Percentiles rank a stretch among this genome's conserved stretches.
phyloP scores from a whole-genome alignment of 192 early-diverging fungal genomes.

The Umbelopsis vinacea region DNA sequence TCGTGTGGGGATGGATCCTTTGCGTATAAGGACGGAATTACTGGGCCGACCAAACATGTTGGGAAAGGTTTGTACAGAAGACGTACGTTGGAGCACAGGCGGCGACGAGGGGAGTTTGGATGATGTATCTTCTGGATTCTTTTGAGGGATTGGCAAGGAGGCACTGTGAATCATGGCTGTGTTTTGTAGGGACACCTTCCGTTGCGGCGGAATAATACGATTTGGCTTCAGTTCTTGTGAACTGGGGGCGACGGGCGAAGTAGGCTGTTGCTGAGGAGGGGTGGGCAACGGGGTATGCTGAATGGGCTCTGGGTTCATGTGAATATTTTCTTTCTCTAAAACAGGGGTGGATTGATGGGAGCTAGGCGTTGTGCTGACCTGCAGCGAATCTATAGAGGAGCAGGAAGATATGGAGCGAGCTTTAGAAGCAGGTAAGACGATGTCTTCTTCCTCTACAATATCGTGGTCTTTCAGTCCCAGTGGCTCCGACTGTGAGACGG shows the following conservation, averaged over 20 bases:
- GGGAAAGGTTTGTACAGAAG: background rate
- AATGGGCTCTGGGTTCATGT: background rate
- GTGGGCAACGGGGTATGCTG: background rate
- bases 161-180: constrained; percentile 3
- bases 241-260: background rate
- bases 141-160: background rate
- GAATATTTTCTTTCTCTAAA: background rate
- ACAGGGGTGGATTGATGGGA: constrained; percentile 19
- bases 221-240: background rate
- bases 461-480: background rate
- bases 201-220: background rate
- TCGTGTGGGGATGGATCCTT: background rate
- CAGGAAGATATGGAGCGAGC: constrained; percentile 10
- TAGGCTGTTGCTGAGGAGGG: background rate
- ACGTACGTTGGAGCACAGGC: background rate
- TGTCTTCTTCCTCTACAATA: background rate
- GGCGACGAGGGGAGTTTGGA: background rate
- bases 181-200: constrained; percentile 6
- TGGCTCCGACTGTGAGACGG: background rate
- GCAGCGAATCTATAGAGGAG: constrained; percentile 16
- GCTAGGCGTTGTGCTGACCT: constrained; percentile 15
- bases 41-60: constrained; percentile 4
- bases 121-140: background rate
- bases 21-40: constrained; percentile 7
- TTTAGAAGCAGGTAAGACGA: background rate